Evolutionary conservation across 2,329 filamentous ascomycete genomes (phyloP).

Genomic region (Apiospora sp.): DNA sequence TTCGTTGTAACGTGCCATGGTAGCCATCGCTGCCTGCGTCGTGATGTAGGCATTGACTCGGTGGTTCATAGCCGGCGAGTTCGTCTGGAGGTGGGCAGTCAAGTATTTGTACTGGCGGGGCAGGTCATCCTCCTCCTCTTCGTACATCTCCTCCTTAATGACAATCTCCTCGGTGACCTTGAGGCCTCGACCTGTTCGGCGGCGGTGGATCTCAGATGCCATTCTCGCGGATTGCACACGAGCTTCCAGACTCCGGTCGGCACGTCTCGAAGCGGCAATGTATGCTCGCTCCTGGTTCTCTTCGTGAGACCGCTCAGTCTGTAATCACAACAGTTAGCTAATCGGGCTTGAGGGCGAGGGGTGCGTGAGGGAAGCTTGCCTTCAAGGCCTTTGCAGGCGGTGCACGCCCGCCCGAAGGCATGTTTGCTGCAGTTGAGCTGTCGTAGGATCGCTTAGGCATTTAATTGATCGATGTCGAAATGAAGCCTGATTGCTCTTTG

Average conservation of each 20-base stretch:
- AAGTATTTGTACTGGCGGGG: slow-evolving; percentile 72
- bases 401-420: slow-evolving; percentile 41
- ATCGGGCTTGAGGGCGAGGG: background rate
- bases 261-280: slow-evolving; percentile 87
- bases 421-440: slow-evolving; percentile 37
- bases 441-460: slow-evolving; percentile 52
- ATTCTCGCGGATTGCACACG: slow-evolving; percentile 85
- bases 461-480: slow-evolving; percentile 23
- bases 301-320: slow-evolving; percentile 80
- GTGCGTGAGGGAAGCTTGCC: slow-evolving; percentile 33
- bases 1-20: slow-evolving; percentile 52
- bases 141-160: slow-evolving; percentile 92
- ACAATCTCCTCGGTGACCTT: slow-evolving; percentile 88
- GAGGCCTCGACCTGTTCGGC: slow-evolving; percentile 82
- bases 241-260: slow-evolving; percentile 87
- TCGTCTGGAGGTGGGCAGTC: slow-evolving; percentile 67
- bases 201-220: slow-evolving; percentile 91
- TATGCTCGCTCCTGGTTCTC: slow-evolving; percentile 90
- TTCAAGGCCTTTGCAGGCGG: slow-evolving; percentile 47
- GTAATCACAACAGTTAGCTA: background rate
- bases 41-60: slow-evolving; percentile 60
- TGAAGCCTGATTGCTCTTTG: background rate
- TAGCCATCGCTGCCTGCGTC: slow-evolving; percentile 53
- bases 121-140: slow-evolving; percentile 88
- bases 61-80: slow-evolving; percentile 67